Percentiles rank a stretch among this genome's conserved stretches.
These are phyloP conservation scores for Botrytis cinerea DNA, from an alignment of 2,329 filamentous ascomycete species.

Conservation along the genomic window DNA sequence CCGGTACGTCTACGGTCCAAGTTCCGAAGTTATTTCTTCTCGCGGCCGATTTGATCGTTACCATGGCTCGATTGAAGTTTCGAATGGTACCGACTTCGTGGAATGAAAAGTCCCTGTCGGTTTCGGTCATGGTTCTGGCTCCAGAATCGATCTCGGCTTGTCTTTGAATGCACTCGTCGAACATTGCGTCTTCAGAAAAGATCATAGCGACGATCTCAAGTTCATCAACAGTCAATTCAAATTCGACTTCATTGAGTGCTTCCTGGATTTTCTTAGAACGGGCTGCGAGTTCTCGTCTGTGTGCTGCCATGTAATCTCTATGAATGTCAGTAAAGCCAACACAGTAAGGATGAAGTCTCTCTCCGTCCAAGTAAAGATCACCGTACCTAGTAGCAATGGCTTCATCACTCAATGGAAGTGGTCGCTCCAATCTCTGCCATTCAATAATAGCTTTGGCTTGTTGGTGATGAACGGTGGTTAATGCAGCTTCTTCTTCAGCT, in stretches of 20 bases:
- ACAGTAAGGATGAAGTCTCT: conserved; percentile 15
- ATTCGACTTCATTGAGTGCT: too few relatives aligned
- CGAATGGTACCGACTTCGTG: background rate
- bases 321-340: conserved; percentile 5
- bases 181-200: background rate
- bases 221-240: background rate
- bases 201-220: fast-evolving
- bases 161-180: background rate
- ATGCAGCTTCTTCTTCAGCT: background rate
- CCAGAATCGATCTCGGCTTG: conserved; percentile 16
- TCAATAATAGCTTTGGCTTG: conserved; percentile 6
- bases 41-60: background rate
- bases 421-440: background rate
- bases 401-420: conserved; percentile 8
- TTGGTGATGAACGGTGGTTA: background rate
- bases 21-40: background rate
- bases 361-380: background rate
- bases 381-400: background rate
- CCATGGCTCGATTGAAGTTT: background rate
- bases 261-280: fast-evolving
- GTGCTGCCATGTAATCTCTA: background rate
- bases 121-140: background rate
- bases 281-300: fast-evolving
- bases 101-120: background rate
- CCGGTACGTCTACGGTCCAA: background rate